Evolutionary conservation across 2,329 filamentous ascomycete genomes (phyloP), one percentile per base, ranked within the genome.

Genomic region (Pseudocercospora eumusae): DNA sequence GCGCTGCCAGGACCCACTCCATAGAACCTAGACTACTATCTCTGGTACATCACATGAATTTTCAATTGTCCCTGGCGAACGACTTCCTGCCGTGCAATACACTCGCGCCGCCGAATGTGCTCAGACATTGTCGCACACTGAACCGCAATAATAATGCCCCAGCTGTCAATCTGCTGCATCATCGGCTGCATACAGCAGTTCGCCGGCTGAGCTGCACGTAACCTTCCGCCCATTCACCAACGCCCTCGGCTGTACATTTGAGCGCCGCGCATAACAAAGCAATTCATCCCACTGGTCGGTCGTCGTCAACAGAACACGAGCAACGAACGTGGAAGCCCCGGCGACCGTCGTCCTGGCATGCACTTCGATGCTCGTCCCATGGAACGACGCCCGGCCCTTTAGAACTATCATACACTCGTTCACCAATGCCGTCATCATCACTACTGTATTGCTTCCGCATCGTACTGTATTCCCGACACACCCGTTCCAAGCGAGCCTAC

Each of bases 111-210:
- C 31, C 50, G 40, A 62, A 15, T 59, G 53, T 45, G 40, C 57
- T 57, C 53, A 63, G 53, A 63, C 57, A 63, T 44, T 57, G 61
- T 60, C 57, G 61, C 61, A 60, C 57, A 56, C 15, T 31, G 20
- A 28, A 18, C 18, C n/a, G n/a, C n/a, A n/a, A n/a, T n/a, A n/a
- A n/a, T n/a, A n/a, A n/a, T n/a, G n/a, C n/a, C n/a, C n/a, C n/a
- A 62, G 50, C 57, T 56, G 40, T 50, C 53, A 47, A 45, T 60
- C 45, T 54, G 44, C 28, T 56, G 59, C 56, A 57, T 62, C 59
- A 60, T 27, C 62, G 64, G 64, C 57, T 62, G 57, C 57, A 53
- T 33, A 60, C 66, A 66, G 64, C 59, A 66, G 64, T 68, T 68
- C 60, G 56, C 33, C 62, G 56, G 59, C 57, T 45, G 47, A 56